These are phyloP conservation scores for Rhododendron vialii DNA, from an alignment of 148 eudicot species.

Conservation along the genomic window DNA sequence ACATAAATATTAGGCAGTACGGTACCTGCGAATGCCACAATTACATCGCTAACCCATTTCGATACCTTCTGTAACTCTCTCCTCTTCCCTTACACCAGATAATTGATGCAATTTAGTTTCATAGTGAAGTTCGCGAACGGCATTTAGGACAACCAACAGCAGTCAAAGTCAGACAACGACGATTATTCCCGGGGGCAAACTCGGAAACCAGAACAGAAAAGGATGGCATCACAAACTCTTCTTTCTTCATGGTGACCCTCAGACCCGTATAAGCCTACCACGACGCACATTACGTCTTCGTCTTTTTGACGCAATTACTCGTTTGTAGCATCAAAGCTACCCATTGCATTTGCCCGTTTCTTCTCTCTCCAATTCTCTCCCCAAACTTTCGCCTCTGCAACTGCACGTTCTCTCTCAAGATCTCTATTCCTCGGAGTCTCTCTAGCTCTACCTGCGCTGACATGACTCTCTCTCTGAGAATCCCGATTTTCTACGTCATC, in stretches of 20 bases:
- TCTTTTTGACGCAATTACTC: constrained; percentile 31
- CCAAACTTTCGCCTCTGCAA: constrained; percentile 97
- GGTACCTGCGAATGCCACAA: constrained; percentile 9
- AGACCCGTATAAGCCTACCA: background rate
- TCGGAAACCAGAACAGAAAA: background rate
- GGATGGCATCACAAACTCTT: constrained; percentile 23
- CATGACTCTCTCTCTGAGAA: constrained; percentile 67
- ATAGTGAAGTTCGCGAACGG: constrained; percentile 2
- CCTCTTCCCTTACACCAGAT: constrained; percentile 5
- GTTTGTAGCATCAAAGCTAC: constrained; percentile 66
- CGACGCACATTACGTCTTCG: constrained; percentile 2
- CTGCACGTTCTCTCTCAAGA: constrained; percentile 86
- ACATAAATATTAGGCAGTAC: constrained; percentile 15
- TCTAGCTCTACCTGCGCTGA: constrained; percentile 49
- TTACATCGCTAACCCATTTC: constrained; percentile 1
- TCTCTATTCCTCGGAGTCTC: constrained; percentile 77
- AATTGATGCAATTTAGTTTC: constrained; percentile 9
- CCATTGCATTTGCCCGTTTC: constrained; percentile 52
- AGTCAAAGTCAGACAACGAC: background rate
- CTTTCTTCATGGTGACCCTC: background rate
- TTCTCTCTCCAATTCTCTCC: constrained; percentile 93
- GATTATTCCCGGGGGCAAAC: background rate
- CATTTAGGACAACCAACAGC: background rate
- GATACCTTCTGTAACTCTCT: background rate
- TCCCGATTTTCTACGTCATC: constrained; percentile 57